Evolutionary conservation across 352 stramenopile species (phyloP), one percentile per base, ranked within the genome.

Genomic region (Salisapilia sapeloensis): DNA sequence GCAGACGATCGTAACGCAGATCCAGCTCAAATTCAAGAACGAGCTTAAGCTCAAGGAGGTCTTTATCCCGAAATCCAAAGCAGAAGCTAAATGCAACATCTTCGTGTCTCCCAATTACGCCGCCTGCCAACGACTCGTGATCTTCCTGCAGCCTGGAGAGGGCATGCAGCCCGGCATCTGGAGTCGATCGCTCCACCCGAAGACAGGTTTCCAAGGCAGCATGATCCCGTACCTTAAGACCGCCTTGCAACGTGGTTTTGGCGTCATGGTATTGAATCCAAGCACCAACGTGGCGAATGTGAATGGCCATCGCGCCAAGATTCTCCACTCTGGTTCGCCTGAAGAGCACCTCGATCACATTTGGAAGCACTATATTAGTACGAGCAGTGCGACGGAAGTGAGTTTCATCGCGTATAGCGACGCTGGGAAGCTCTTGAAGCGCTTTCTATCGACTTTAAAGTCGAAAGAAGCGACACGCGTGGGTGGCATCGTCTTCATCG

Each of bases 181-280:
- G 64, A 79, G 54, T 35, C 53, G 61, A 21, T 59, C 52, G 14
- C 72, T 84, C 51, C 62, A 85, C 43, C 61, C 55, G 7, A 82
- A 83, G 42, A 78, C 61, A n/a, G 66, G 69, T 5, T 85, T 86
- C 37, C 64, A 86, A 31, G 72, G 71, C 30, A 87, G 72, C 19
- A 87, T 91, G 70, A 77, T 91, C 35, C 76, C 76, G 35, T 89
- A 91, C 41, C 47, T 87, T 17, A 84, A 87, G 46, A 85, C 74
- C 0, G 76, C 76, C 14, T 77, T 85, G 29, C 70, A 91, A 38
- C 70, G 71, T 24, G 74, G 74, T 34, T 86, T 86, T 33, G 66
- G 65, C 10, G 71, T 91, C 5, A 60, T 89, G 22, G 51, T 91
- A 14, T 33, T 86, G 33, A 91, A 91, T 29, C 76, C 76, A 3